phyloP scores from a whole-genome alignment of 345 rosid species.

The Eucalyptus melliodora region DNA sequence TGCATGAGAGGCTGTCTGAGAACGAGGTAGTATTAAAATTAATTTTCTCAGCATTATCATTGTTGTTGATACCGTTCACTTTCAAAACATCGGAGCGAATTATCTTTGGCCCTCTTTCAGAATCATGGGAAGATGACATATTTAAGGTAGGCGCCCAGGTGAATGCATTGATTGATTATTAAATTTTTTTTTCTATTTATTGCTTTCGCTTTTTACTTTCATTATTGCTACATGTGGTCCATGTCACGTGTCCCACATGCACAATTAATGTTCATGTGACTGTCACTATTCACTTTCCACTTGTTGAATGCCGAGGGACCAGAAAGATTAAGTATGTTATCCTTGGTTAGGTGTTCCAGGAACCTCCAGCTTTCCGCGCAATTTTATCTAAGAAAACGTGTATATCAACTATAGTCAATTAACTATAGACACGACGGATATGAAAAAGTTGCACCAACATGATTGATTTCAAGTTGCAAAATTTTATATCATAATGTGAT shows the following conservation, averaged over 20 bases:
- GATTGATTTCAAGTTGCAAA: neutral
- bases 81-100: neutral
- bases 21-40: neutral
- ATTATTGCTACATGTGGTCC: neutral
- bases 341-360: neutral
- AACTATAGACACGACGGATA: neutral
- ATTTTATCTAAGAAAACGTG: neutral
- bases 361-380: neutral
- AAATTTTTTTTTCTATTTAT: too few relatives aligned
- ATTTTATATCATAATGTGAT: neutral
- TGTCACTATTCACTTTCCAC: neutral
- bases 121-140: neutral
- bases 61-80: neutral
- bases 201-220: neutral
- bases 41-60: neutral
- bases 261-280: neutral
- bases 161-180: neutral
- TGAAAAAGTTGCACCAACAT: neutral
- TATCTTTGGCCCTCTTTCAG: neutral
- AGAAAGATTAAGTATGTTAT: neutral
- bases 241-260: neutral
- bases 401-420: neutral
- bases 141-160: neutral
- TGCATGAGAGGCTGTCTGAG: neutral
- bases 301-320: neutral